These are phyloP conservation scores for Gossypium lobatum DNA, from an alignment of 441 rosid genomes.

Conservation along the genomic window DNA sequence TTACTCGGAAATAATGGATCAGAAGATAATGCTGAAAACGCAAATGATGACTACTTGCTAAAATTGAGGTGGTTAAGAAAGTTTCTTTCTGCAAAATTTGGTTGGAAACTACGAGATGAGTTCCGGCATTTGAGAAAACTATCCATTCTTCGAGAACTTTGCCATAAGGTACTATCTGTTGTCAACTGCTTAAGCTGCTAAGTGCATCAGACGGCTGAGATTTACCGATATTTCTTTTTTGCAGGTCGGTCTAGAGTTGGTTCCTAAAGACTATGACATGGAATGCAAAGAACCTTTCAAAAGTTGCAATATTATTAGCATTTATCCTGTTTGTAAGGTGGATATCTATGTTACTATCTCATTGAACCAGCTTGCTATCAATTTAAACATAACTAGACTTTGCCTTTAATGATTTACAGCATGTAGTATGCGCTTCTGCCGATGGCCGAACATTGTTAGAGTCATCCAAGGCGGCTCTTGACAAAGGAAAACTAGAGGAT, in stretches of 20 bases:
- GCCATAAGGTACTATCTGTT: slow-evolving; percentile 45
- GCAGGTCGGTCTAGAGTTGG: slow-evolving; percentile 58
- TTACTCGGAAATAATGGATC: slow-evolving; percentile 35
- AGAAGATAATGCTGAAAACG: slow-evolving; percentile 26
- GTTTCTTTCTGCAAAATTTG: slow-evolving; percentile 42
- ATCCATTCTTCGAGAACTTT: slow-evolving; percentile 58
- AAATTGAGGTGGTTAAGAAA: slow-evolving; percentile 41
- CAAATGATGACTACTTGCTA: slow-evolving; percentile 37
- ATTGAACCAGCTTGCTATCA: neutral
- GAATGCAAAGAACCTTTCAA: slow-evolving; percentile 40
- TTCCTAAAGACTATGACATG: slow-evolving; percentile 56
- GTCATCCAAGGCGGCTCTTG: slow-evolving; percentile 82
- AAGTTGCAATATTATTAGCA: slow-evolving; percentile 40
- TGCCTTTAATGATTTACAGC: slow-evolving; percentile 34
- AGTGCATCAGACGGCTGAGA: neutral
- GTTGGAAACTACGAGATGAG: slow-evolving; percentile 47
- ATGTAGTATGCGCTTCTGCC: slow-evolving; percentile 73
- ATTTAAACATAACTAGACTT: neutral
- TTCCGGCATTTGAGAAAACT: slow-evolving; percentile 47
- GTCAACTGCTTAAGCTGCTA: slow-evolving; percentile 13
- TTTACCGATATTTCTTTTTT: slow-evolving; percentile 9
- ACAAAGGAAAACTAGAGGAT: slow-evolving; percentile 84
- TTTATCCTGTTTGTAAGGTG: slow-evolving; percentile 62
- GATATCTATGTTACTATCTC: slow-evolving; percentile 2
- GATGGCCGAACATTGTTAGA: slow-evolving; percentile 72